Conservation (phyloP, 345 rosid genomes). For the Linum usitatissimum region DNA sequence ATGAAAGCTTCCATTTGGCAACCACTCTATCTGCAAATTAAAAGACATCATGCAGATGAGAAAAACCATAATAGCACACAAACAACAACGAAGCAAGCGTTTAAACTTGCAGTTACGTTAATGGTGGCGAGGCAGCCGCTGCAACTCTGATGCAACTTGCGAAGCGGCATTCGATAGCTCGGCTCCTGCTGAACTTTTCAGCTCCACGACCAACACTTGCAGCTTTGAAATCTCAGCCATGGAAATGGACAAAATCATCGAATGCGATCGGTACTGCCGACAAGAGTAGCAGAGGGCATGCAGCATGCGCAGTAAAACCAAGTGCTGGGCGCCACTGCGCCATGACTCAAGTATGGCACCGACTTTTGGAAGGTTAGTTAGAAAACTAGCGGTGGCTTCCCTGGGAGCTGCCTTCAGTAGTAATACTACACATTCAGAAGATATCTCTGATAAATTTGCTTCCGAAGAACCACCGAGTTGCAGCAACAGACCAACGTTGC, state of each 20-base stretch:
- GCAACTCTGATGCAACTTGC: conserved; percentile 54
- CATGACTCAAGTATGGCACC: conserved; percentile 51
- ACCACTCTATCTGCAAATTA: no score
- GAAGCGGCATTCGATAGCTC: conserved; percentile 51
- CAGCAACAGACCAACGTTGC: conserved; percentile 58
- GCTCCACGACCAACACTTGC: conserved; percentile 46
- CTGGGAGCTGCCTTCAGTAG: conserved; percentile 79
- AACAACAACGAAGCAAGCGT: neutral
- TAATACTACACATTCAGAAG: conserved; percentile 76
- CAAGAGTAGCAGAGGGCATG: conserved; percentile 76
- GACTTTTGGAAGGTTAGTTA: conserved; percentile 73
- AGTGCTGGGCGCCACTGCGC: conserved; percentile 31
- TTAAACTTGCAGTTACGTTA: conserved; percentile 21
- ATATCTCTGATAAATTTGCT: conserved; percentile 44
- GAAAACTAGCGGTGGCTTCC: conserved; percentile 77
- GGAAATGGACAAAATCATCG: conserved; percentile 76
- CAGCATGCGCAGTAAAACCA: conserved; percentile 56
- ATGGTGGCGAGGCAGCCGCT: conserved; percentile 55
- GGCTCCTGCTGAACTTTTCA: conserved; percentile 40
- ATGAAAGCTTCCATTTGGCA: no score
- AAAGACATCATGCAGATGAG: neutral
- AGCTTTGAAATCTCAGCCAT: conserved; percentile 48
- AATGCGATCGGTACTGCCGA: conserved; percentile 67
- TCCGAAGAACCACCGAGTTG: conserved; percentile 41
- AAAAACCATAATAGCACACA: neutral